Base-by-base conservation (phyloP, 371 early-diverging fungal species). In the Capniomyces stellatus region DNA sequence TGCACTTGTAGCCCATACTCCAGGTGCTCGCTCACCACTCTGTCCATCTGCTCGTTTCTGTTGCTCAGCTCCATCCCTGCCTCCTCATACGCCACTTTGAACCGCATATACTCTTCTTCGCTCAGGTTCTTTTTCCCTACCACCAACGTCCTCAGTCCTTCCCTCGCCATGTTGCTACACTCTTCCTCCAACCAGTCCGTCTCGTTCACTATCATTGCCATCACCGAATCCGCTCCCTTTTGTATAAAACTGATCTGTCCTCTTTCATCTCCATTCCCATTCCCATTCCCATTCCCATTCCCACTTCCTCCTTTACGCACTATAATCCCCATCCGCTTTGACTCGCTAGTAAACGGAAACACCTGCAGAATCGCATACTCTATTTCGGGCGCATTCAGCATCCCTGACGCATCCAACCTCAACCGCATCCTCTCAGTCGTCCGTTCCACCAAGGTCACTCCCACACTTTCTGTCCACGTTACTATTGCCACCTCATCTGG, bases 401-500 rank as follows among this genome's bases (percentile, higher is more conserved):
- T 12, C 29, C 51, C 51, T 25, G 4, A 4, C 12, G 8, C 21
- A 10, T 40, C 51, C 6, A 29, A 27, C 46, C 15, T 46, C 12
- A 46, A 10, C 27, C 21, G 6, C 23, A 21, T 46, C 21, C 46
- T 27, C 8, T 46, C 19, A 8, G 10, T 19, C 54, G 87, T 84
- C 40, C 97, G 79, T 29, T 72, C 71, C 2, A 85, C 75, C 25
- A 98, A 67, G 1, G 82, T 73, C 29, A 98, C 61, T 4, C 98
- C 99, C 52, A 97, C 83, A 19, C 72, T 69, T 55, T 88, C 88
- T 13, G 92, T 86, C 93, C 92, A 98, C 58, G 85, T 78, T 18
- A 99, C 96, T 54, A 99, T 94, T 0, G 99, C 99, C 1, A 98
- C 82, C 67, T 99, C 99, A 71, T 99, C 99, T 6, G 99, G 99